phyloP scores from a whole-genome alignment of 2,329 filamentous ascomycete species.

The Aspergillus flavus region DNA sequence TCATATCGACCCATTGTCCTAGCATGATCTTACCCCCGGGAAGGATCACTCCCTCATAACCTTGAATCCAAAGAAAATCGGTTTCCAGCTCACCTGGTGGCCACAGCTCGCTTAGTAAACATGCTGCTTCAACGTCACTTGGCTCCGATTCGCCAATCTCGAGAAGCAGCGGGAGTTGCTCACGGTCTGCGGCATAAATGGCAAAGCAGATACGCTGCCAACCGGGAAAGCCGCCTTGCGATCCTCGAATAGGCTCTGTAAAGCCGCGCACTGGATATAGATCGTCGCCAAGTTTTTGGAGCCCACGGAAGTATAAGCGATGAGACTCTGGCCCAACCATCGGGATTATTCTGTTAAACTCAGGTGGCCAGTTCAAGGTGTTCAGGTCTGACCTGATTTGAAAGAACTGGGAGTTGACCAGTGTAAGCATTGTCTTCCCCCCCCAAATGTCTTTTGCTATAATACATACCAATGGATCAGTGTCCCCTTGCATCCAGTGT shows the following conservation, averaged over 20 bases:
- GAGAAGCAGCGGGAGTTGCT: slow-evolving; percentile 21
- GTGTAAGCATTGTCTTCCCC: neutral
- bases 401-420: slow-evolving; percentile 24
- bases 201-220: slow-evolving; percentile 44
- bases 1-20: slow-evolving; percentile 49
- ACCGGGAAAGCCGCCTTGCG: slow-evolving; percentile 34
- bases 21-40: slow-evolving; percentile 52
- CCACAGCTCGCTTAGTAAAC: slow-evolving; percentile 19
- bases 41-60: slow-evolving; percentile 52
- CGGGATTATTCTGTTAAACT: slow-evolving; percentile 29
- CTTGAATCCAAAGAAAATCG: slow-evolving; percentile 42
- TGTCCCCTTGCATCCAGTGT: slow-evolving; percentile 25
- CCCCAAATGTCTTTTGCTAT: neutral
- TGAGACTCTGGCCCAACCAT: neutral
- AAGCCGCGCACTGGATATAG: slow-evolving; percentile 37
- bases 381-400: slow-evolving; percentile 20
- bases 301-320: slow-evolving; percentile 31
- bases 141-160: slow-evolving; percentile 11
- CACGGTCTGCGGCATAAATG: slow-evolving; percentile 30
- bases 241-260: slow-evolving; percentile 30
- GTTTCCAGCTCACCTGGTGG: slow-evolving; percentile 15
- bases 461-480: slow-evolving; percentile 26
- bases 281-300: slow-evolving; percentile 18
- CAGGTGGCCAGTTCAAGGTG: slow-evolving; percentile 30
- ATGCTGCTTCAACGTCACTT: neutral